A percentile compares a stretch with the other conserved stretches of the same genome.
Conservation (phyloP, 1,139 yeast genomes). For the Geotrichum bryndzae region DNA sequence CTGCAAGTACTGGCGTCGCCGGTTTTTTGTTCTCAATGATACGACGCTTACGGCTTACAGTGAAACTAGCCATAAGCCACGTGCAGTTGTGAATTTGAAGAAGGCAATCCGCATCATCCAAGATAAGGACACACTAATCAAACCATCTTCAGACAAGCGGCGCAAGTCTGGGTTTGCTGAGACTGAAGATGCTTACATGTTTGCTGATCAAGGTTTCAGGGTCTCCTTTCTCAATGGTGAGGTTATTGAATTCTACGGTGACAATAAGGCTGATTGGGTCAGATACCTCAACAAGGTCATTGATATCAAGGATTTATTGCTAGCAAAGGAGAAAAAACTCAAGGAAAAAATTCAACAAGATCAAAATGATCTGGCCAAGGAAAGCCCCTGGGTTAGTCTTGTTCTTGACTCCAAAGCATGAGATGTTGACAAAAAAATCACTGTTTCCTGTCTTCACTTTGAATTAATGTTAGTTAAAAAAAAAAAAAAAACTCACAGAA, state of each 20-base stretch:
- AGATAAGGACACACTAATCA: slow-evolving; percentile 24
- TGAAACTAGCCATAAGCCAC: slow-evolving; percentile 52
- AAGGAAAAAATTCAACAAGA: background rate
- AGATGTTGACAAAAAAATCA: background rate
- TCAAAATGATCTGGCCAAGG: background rate
- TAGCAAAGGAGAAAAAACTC: background rate
- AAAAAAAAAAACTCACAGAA: background rate
- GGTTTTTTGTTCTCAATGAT: slow-evolving; percentile 57
- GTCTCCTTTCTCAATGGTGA: slow-evolving; percentile 62
- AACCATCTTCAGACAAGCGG: slow-evolving; percentile 26
- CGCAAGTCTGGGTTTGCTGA: slow-evolving; percentile 30
- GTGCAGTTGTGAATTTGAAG: slow-evolving; percentile 63
- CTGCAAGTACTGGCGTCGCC: slow-evolving; percentile 55
- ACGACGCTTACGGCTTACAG: slow-evolving; percentile 60
- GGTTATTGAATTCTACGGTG: slow-evolving; percentile 61
- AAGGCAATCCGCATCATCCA: slow-evolving; percentile 46
- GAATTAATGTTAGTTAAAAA: too few species aligned
- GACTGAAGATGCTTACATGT: slow-evolving; percentile 28
- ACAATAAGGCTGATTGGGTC: slow-evolving; percentile 45
- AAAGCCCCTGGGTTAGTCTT: slow-evolving; percentile 28
- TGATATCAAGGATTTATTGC: slow-evolving; percentile 3
- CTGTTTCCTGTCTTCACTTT: background rate
- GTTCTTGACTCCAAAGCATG: slow-evolving; percentile 19
- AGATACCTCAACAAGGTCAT: slow-evolving; percentile 42
- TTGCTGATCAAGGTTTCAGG: slow-evolving; percentile 41